These are phyloP conservation scores for Pseudocercospora vitis DNA, from an alignment of 2,329 filamentous ascomycete genomes.

Conservation along the genomic window DNA sequence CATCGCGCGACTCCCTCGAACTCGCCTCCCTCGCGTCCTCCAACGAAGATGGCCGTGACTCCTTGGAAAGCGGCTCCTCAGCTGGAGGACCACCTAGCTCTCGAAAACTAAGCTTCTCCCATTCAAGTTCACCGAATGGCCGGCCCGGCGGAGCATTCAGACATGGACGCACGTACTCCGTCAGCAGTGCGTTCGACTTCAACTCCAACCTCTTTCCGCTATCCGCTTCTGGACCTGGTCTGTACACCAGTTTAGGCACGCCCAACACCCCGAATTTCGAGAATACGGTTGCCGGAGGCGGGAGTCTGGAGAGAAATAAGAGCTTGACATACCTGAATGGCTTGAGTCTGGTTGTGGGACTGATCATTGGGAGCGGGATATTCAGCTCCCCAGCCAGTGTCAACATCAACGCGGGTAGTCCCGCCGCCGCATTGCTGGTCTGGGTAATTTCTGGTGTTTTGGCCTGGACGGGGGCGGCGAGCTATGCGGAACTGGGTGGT, in stretches of 20 bases:
- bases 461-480: conserved; percentile 93
- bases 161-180: conserved; percentile 65
- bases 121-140: conserved; percentile 44
- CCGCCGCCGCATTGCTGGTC: conserved; percentile 84
- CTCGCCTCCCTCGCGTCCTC: conserved; percentile 91
- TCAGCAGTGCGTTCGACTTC: conserved; percentile 85
- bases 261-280: conserved; percentile 61
- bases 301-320: conserved; percentile 87
- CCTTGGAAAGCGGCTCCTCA: conserved; percentile 62
- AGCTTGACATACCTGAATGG: conserved; percentile 94
- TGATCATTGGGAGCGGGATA: conserved; percentile 95
- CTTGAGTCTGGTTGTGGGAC: conserved; percentile 80
- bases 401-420: conserved; percentile 85
- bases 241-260: conserved; percentile 81
- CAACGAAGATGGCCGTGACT: conserved; percentile 62
- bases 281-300: conserved; percentile 19
- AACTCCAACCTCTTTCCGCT: conserved; percentile 89
- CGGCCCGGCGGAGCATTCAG: conserved; percentile 19
- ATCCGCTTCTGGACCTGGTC: conserved; percentile 67
- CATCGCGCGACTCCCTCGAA: conserved; percentile 86
- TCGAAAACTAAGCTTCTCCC: conserved; percentile 75
- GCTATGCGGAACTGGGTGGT: conserved; percentile 92
- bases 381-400: conserved; percentile 94
- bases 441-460: conserved; percentile 90
- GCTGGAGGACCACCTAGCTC: conserved; percentile 81